phyloP scores from a whole-genome alignment of 495 filamentous ascomycete species.

The Glarea lozoyensis region DNA sequence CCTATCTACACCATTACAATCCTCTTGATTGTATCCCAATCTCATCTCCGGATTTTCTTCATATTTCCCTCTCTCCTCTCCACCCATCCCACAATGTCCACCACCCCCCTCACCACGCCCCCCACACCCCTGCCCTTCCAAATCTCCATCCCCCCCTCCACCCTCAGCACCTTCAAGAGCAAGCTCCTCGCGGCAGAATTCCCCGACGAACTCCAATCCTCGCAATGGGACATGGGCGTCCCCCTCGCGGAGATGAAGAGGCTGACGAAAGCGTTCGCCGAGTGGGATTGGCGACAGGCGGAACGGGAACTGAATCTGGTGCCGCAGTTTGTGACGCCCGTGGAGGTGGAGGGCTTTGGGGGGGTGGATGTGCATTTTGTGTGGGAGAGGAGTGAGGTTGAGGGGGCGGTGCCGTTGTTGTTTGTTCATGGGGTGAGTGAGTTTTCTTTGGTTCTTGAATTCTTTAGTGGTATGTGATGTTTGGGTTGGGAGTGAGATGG shows the following conservation, averaged over 20 bases:
- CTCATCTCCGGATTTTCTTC: no score
- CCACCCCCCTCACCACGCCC: no score
- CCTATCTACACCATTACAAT: no score
- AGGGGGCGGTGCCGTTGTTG: slow-evolving; percentile 43
- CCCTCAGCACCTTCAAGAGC: slow-evolving; percentile 29
- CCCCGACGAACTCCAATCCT: slow-evolving; percentile 36
- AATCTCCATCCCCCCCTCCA: slow-evolving; percentile 33
- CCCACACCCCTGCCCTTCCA: slow-evolving; percentile 29
- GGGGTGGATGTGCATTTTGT: slow-evolving; percentile 41
- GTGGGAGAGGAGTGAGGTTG: slow-evolving; percentile 37
- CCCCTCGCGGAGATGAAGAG: slow-evolving; percentile 39
- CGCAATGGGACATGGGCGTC: slow-evolving; percentile 39
- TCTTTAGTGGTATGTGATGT: no score
- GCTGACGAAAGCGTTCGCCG: slow-evolving; percentile 34
- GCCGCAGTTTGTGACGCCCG: slow-evolving; percentile 43
- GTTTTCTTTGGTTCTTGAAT: no score
- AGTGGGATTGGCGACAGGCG: slow-evolving; percentile 39
- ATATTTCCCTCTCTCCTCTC: no score
- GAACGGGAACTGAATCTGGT: slow-evolving; percentile 42
- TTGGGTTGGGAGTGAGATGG: no score
- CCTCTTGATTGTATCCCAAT: no score
- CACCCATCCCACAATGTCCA: no score
- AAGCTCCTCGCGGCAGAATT: slow-evolving; percentile 35
- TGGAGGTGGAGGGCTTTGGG: slow-evolving; percentile 34
- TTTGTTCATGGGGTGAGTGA: slow-evolving; percentile 51